Base-by-base conservation (phyloP, 352 stramenopile species). In the Globisporangium uncinulatum region DNA sequence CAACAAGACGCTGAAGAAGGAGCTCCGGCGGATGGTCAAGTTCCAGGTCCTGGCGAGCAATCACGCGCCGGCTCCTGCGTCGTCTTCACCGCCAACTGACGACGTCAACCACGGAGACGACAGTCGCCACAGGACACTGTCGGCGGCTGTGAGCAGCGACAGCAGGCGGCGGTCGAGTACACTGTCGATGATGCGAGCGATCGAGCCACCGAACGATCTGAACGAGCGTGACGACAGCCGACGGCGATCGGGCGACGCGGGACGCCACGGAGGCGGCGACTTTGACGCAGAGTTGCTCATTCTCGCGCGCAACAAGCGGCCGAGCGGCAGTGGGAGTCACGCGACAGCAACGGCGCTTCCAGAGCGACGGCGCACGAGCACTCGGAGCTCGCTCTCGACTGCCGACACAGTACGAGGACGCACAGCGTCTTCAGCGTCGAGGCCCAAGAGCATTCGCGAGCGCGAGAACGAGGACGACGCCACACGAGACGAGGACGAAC, bases 1-100 rank as follows among this genome's bases (percentile, higher is more conserved):
- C 63, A 93, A 93, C 63, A 89, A 89, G 56, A 87, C 81, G 8
- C 72, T 93, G 8, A 93, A 91, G 66, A 93, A 89, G 51, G 80
- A 93, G 41, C 67, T 93, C 20, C 73, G 80, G 1, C 69, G 80
- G 0, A 83, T 88, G 74, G 66, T 87, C 10, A 88, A 87, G 57
- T n/a, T 85, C 21, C 78, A 88, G 14, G 65, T 83, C 3, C 71
- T 21, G 42, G 11, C n/a, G 15, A 49, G 14, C 17, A 41, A 41
- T 1, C 21, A 61, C 21, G 42, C 44, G 19, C 32, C 14, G 34
- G 10, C 34, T 39, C 34, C 34, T 39, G 7, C 10, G 34, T 13
- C 34, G 34, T 13, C 34, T 8, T 13, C 34, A 13, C 34, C 10
- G 14, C 24, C 8, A 52, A 13, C 0, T 24, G 19, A 14, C 6